Evolutionary conservation across 2,329 filamentous ascomycete species (phyloP), one percentile per base, ranked within the genome.

Genomic region (Atkinsonella texensis): DNA sequence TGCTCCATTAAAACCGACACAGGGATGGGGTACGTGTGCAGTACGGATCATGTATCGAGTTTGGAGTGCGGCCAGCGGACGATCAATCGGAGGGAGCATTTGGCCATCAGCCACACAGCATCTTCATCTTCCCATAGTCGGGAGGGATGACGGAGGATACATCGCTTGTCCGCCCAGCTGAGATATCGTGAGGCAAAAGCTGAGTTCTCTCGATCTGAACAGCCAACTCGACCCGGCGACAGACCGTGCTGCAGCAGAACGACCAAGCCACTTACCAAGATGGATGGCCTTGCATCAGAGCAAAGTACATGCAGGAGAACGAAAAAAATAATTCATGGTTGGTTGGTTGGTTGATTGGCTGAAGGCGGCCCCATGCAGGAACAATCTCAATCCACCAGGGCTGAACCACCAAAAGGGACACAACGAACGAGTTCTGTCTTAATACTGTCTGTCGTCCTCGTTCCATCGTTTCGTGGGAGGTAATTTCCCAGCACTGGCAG

Each of bases 341-440:
- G 35, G n/a, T 8, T 46, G 39, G 41, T 38, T 38, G 35, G 35
- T 7, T 12, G 32, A 33, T 38, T 13, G 31, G 41, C 17, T 49
- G 20, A 17, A 42, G 8, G 10, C 18, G 38, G 59, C 31, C 49
- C 23, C 49, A 65, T 55, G 61, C 62, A 64, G 61, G 63, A 63
- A 64, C 63, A 63, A 64, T 63, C 56, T 60, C 55, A 48, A 23
- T 49, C 61, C 61, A 59, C 59, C 48, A 43, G 51, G 50, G 41
- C 33, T 48, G 28, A 42, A 15, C 49, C 44, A 20, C 18, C 3
- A 53, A 55, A 52, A 50, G 45, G 52, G 56, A 41, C 39, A 41
- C 13, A 20, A 41, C 13, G 8, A 8, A 41, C 40, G 35, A 33
- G 23, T 18, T 28, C 4, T 28, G 28, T 28, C 1, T 7, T 6